Percentiles rank a stretch among this genome's conserved stretches.
These are phyloP conservation scores for Datura wrightii DNA, from an alignment of 257 asterid genomes.

Conservation along the genomic window DNA sequence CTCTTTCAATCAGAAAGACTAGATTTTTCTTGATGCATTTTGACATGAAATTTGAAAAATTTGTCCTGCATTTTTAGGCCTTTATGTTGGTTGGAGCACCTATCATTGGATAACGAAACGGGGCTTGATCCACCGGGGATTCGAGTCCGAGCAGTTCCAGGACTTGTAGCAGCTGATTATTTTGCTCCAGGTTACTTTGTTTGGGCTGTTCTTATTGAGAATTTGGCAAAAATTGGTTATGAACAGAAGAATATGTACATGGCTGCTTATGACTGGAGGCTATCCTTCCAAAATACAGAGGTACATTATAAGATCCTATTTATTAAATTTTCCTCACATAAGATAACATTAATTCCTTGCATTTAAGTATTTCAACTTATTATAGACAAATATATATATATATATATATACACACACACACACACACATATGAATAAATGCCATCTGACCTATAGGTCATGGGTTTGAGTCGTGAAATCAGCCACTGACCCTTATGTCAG, in stretches of 20 bases:
- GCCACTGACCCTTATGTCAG: background rate
- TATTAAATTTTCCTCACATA: background rate
- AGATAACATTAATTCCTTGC: background rate
- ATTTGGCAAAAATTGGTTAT: conserved; percentile 35
- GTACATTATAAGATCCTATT: background rate
- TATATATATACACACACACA: background rate
- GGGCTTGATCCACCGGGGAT: conserved; percentile 41
- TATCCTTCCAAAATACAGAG: conserved; percentile 36
- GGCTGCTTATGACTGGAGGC: conserved; percentile 42
- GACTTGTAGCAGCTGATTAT: conserved; percentile 37
- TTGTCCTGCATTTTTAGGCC: background rate
- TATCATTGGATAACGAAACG: conserved; percentile 23
- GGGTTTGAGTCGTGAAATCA: background rate
- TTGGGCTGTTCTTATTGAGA: conserved; percentile 36
- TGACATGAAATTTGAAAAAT: background rate
- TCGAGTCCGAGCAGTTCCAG: conserved; percentile 38
- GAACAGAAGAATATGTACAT: conserved; percentile 37
- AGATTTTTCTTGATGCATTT: background rate
- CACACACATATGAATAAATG: too few relatives aligned
- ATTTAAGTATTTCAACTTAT: background rate
- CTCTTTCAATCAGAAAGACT: too few relatives aligned
- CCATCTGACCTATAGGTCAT: background rate
- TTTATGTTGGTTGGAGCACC: conserved; percentile 30
- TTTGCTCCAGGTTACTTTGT: conserved; percentile 32
- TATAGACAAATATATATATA: background rate